Evolutionary conservation across 2,329 filamentous ascomycete species (phyloP).

Genomic region (Elsinoe arachidis): DNA sequence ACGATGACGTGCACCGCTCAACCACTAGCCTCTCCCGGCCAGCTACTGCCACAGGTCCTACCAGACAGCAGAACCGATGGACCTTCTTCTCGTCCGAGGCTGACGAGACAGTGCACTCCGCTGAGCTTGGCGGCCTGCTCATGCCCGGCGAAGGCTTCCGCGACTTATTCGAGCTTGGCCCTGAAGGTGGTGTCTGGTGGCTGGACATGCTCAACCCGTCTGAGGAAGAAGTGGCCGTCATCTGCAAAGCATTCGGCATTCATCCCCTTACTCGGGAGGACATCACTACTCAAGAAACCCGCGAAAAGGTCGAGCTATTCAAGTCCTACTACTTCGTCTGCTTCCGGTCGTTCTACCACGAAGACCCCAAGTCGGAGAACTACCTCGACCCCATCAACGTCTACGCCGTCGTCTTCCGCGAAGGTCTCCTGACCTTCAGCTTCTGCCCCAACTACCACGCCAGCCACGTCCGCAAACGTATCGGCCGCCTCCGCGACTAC

Average conservation of each 20-base stretch:
- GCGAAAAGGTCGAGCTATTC: conserved; percentile 97
- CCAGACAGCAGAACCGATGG: conserved; percentile 56
- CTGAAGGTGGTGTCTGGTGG: conserved; percentile 90
- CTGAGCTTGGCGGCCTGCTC: conserved; percentile 78
- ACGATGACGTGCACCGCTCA: conserved; percentile 37
- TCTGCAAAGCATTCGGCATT: conserved; percentile 91
- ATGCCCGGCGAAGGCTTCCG: conserved; percentile 84
- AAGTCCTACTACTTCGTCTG: conserved; percentile 97
- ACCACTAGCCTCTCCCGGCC: conserved; percentile 21
- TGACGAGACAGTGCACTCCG: conserved; percentile 85
- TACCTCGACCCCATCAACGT: conserved; percentile 94
- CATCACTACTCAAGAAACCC: conserved; percentile 87
- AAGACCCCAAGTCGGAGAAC: conserved; percentile 67
- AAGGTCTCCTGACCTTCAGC: conserved; percentile 90
- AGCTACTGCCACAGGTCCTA: conserved; percentile 18
- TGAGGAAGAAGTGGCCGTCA: conserved; percentile 75
- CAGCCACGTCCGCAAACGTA: conserved; percentile 80
- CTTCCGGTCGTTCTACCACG: conserved; percentile 85
- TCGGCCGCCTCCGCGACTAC: conserved; percentile 87
- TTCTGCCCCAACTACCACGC: conserved; percentile 83
- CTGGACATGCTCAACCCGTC: conserved; percentile 86
- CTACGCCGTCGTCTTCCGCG: conserved; percentile 92
- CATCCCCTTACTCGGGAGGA: conserved; percentile 95
- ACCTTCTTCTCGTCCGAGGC: conserved; percentile 95
- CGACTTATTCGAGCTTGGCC: conserved; percentile 68